These are phyloP conservation scores for Moesziomyces parantarcticus DNA, from an alignment of 1,284 basidiomycete species.

Conservation along the genomic window DNA sequence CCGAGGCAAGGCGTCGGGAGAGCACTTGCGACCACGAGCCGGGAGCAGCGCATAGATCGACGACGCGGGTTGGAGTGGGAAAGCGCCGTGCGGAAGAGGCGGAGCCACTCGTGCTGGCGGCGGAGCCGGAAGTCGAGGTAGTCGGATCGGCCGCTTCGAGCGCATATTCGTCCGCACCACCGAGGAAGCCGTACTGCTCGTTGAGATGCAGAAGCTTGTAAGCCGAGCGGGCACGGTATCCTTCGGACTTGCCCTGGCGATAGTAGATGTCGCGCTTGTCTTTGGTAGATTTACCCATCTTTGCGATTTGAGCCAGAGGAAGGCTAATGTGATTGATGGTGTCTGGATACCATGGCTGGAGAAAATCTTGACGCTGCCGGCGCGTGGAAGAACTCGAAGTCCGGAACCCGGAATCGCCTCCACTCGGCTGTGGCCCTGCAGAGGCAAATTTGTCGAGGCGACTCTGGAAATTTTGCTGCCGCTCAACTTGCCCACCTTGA, in stretches of 20 bases:
- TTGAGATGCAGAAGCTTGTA: conserved; percentile 72
- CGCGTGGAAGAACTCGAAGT: background rate
- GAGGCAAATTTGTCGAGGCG: background rate
- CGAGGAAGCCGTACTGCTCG: conserved; percentile 72
- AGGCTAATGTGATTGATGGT: background rate
- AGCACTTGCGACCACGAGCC: conserved; percentile 70
- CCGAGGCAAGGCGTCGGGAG: conserved; percentile 60
- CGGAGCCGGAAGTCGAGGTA: conserved; percentile 6
- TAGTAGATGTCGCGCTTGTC: conserved; percentile 73
- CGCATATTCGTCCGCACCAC: conserved; percentile 51
- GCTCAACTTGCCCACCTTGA: background rate
- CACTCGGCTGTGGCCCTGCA: background rate
- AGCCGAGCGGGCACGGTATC: conserved; percentile 73
- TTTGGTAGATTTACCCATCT: conserved; percentile 66
- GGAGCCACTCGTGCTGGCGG: background rate
- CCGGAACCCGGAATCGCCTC: background rate
- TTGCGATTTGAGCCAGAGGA: background rate
- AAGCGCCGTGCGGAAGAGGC: conserved; percentile 5
- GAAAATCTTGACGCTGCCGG: background rate
- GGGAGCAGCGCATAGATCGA: conserved; percentile 74
- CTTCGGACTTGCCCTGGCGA: conserved; percentile 69
- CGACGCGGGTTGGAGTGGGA: conserved; percentile 67
- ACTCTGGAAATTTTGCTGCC: background rate
- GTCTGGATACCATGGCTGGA: no score
- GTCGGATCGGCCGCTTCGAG: conserved; percentile 14